Conservation (phyloP, 257 asterid genomes). For the Nemophila menziesii region DNA sequence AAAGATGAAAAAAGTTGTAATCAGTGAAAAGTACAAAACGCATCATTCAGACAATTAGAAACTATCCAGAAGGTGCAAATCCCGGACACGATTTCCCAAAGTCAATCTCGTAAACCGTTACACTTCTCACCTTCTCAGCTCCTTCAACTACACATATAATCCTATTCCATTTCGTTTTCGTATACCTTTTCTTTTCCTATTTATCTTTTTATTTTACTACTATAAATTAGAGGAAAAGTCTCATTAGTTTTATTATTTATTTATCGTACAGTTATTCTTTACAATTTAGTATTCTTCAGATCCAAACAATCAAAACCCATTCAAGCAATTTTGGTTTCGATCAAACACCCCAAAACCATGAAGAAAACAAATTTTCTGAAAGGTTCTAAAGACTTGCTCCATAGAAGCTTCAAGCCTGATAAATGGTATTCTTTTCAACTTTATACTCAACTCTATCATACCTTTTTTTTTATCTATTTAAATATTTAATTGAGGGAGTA, state of each 20-base stretch:
- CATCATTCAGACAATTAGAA: background rate
- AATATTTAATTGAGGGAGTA: background rate
- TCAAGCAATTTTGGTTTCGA: background rate
- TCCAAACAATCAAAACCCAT: background rate
- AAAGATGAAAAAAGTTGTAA: no score
- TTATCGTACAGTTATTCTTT: no score
- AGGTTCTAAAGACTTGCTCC: constrained; percentile 56
- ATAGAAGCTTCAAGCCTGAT: constrained; percentile 72
- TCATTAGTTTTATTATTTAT: background rate
- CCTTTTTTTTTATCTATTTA: background rate
- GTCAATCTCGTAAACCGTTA: background rate
- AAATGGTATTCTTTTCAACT: constrained; percentile 46
- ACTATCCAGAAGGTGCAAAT: background rate
- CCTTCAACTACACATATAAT: background rate
- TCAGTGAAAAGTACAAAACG: background rate
- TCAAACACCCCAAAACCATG: constrained; percentile 18
- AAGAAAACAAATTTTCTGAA: constrained; percentile 66
- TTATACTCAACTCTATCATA: background rate
- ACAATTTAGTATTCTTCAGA: no score
- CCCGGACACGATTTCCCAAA: background rate
- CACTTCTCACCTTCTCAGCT: background rate
- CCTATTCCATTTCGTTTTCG: no score
- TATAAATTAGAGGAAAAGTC: background rate
- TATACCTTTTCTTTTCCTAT: background rate
- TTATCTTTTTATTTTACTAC: background rate